Conservation (phyloP, 352 stramenopile species). For the Phytophthora sansomeana region DNA sequence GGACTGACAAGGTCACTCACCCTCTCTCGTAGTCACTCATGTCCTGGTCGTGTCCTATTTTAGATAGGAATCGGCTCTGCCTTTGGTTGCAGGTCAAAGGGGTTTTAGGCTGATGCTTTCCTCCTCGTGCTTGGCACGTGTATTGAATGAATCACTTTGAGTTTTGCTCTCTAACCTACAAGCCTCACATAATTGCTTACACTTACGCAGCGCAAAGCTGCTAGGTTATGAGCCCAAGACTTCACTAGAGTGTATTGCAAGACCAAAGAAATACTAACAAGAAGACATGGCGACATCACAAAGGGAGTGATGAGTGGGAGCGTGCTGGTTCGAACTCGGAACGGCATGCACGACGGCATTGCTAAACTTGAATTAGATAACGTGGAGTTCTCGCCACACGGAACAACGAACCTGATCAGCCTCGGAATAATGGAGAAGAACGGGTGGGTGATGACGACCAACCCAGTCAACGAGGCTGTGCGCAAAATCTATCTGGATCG, state of each 20-base stretch:
- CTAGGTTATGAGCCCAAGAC: too few species aligned
- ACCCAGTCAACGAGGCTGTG: not conserved
- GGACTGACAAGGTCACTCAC: not conserved
- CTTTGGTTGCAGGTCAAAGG: not conserved
- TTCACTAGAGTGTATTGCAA: too few species aligned
- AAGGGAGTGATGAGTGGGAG: not conserved
- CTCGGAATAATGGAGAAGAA: not conserved
- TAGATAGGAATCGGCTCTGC: not conserved
- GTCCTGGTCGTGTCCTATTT: constrained; percentile 3
- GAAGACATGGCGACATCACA: too few species aligned
- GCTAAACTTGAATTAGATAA: not conserved
- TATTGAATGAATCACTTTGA: constrained; percentile 7
- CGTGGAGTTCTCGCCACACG: not conserved
- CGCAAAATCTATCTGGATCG: not conserved
- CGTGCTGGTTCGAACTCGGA: not conserved
- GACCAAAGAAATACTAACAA: too few species aligned
- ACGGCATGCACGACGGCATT: not conserved
- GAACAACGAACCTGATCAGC: not conserved
- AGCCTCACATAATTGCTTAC: not conserved
- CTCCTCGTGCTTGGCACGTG: constrained; percentile 3
- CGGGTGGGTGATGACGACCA: not conserved
- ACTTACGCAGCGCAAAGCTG: constrained; percentile 1
- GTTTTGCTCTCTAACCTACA: not conserved
- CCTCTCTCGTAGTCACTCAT: constrained; percentile 5
- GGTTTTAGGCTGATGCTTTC: constrained; percentile 1